Conservation (phyloP, 768 basidiomycete genomes). For the Termitomyces sp. region DNA sequence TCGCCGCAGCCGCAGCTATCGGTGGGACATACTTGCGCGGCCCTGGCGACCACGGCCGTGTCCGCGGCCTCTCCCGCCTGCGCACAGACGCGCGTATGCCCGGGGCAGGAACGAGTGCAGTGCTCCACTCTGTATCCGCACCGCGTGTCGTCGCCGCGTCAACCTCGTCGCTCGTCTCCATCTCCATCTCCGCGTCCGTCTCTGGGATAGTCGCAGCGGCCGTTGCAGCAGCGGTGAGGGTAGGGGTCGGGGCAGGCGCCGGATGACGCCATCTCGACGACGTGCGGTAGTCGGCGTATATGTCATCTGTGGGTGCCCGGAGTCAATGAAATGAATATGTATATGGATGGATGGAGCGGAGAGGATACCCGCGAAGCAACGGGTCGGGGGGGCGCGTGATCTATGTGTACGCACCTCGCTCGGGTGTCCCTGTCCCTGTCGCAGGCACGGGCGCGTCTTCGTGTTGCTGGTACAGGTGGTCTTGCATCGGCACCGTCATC, state of each 20-base stretch:
- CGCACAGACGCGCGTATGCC: too few relatives aligned
- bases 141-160: conserved; percentile 28
- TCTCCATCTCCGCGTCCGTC: not conserved
- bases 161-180: conserved; percentile 36
- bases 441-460: not conserved
- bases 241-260: conserved; percentile 29
- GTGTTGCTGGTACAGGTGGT: conserved; percentile 10
- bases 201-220: too few relatives aligned
- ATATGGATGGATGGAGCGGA: too few relatives aligned
- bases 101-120: not conserved
- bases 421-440: not conserved
- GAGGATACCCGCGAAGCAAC: not conserved
- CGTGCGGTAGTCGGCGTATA: conserved; percentile 15
- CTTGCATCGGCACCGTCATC: not conserved
- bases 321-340: not conserved
- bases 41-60: too few relatives aligned
- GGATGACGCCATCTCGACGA: conserved; percentile 21
- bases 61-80: not conserved
- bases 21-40: not conserved
- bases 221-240: not conserved
- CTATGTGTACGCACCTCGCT: conserved; percentile 11
- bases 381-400: not conserved
- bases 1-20: not conserved
- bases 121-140: conserved; percentile 17
- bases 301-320: conserved; percentile 23